phyloP scores from a whole-genome alignment of 176 grass and related monocot species.

The Oryza punctata region DNA sequence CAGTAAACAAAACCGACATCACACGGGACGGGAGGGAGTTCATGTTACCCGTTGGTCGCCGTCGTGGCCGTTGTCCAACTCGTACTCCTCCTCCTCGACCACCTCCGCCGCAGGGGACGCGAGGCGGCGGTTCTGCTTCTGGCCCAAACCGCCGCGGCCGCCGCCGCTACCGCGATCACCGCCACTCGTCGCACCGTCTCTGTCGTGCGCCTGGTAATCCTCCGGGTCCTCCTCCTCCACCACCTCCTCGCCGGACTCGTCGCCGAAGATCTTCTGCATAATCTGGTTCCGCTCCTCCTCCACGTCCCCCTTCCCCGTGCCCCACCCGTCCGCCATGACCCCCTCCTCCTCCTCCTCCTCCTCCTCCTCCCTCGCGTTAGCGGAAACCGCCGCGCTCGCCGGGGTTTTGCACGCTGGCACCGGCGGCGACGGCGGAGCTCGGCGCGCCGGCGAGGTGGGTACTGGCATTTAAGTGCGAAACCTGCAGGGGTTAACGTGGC shows the following conservation, averaged over 20 bases:
- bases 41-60: constrained; percentile 13
- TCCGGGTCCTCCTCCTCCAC: neutral
- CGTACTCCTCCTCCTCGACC: neutral
- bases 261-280: constrained; percentile 63
- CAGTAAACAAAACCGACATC: neutral
- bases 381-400: neutral
- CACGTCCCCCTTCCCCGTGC: neutral
- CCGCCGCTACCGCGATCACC: neutral
- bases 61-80: neutral
- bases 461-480: neutral
- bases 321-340: neutral
- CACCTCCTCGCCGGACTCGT: constrained; percentile 53
- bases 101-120: neutral
- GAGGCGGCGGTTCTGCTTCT: neutral
- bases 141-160: no score
- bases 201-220: neutral
- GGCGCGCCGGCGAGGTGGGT: neutral
- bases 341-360: neutral
- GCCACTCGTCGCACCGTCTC: neutral
- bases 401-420: neutral
- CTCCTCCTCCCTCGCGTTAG: no score
- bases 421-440: neutral
- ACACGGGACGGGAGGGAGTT: neutral
- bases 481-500: neutral
- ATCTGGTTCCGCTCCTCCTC: constrained; percentile 50